Conservation (phyloP, 1,284 basidiomycete genomes). For the Ustilago shanxiensis region DNA sequence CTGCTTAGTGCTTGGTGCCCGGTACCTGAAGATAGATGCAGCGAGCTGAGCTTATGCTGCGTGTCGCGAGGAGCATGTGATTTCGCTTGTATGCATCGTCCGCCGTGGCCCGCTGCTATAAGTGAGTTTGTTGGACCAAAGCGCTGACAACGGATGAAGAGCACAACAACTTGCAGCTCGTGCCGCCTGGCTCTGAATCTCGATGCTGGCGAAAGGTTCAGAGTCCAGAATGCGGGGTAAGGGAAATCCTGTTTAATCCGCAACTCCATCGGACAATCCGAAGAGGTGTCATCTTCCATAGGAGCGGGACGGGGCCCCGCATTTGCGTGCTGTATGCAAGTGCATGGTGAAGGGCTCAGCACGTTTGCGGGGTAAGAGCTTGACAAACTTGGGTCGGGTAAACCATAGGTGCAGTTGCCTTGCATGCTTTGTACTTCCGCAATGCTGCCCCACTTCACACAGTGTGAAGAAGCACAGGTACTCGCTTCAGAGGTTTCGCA, state of each 20-base stretch:
- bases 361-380: slow-evolving; percentile 1
- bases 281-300: not conserved
- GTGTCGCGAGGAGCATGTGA: not conserved
- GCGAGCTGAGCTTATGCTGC: not conserved
- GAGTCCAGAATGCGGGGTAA: not conserved
- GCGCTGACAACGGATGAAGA: not conserved
- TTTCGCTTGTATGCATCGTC: slow-evolving; percentile 9
- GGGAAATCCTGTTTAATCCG: slow-evolving; percentile 18
- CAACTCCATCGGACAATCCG: not conserved
- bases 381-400: not conserved
- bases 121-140: not conserved
- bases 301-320: slow-evolving; percentile 9
- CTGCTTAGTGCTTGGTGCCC: not conserved
- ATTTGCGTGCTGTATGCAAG: slow-evolving; percentile 5
- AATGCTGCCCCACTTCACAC: not conserved
- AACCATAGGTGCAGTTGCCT: not conserved
- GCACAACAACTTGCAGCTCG: not conserved
- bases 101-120: not conserved
- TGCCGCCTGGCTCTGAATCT: not conserved
- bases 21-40: not conserved
- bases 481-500: not conserved
- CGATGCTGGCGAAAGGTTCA: not conserved
- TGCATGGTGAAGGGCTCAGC: not conserved
- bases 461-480: not conserved
- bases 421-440: not conserved